A percentile compares a stretch with the other conserved stretches of the same genome.
phyloP scores from a whole-genome alignment of 805 yeast species.

The Kodamaea sagamina region DNA sequence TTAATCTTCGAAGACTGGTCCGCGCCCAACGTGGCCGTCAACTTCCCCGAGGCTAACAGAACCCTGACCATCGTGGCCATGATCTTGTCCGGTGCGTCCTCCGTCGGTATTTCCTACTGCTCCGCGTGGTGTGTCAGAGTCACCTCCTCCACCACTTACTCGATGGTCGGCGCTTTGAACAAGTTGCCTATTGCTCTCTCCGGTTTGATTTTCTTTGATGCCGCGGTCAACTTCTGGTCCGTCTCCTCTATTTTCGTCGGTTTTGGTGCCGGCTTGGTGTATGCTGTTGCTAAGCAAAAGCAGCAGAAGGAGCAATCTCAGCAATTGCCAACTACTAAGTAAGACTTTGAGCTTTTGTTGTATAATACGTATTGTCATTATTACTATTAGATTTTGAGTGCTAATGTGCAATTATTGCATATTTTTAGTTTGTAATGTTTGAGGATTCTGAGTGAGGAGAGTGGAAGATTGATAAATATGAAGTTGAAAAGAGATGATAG shows the following conservation, averaged over 20 bases:
- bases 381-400: neutral
- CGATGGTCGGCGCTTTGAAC: constrained; percentile 99
- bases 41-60: constrained; percentile 77
- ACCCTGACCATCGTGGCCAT: constrained; percentile 72
- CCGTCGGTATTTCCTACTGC: constrained; percentile 97
- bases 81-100: constrained; percentile 89
- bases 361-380: constrained; percentile 2
- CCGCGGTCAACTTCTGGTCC: constrained; percentile 90
- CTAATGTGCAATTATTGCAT: no score
- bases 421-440: no score
- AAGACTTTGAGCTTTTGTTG: constrained; percentile 3
- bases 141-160: constrained; percentile 96
- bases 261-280: constrained; percentile 92
- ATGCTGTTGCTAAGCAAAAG: constrained; percentile 93
- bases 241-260: constrained; percentile 90
- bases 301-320: constrained; percentile 49
- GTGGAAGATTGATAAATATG: no score
- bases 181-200: constrained; percentile 96
- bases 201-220: constrained; percentile 92
- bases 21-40: constrained; percentile 64
- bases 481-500: no score
- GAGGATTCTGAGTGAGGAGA: no score
- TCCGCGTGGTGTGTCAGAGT: constrained; percentile 99
- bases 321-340: constrained; percentile 12
- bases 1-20: constrained; percentile 92